These are phyloP conservation scores for Phialophora expanda DNA, from an alignment of 2,329 filamentous ascomycete species.

Conservation along the genomic window DNA sequence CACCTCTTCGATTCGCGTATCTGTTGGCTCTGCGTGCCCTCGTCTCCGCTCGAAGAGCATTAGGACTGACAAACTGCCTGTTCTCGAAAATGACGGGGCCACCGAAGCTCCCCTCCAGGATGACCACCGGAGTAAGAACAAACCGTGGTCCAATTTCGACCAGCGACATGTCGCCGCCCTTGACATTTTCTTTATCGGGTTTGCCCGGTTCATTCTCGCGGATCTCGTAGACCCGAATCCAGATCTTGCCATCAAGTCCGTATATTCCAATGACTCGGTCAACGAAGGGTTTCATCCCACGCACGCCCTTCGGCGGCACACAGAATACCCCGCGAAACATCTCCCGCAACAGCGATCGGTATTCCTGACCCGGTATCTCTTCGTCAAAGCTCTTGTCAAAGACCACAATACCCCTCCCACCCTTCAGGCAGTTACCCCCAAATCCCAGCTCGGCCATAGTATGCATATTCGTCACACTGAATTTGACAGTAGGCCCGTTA, in stretches of 20 bases:
- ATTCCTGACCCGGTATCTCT: slow-evolving; percentile 60
- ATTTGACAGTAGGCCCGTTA: slow-evolving; percentile 74
- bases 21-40: slow-evolving; percentile 74
- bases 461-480: slow-evolving; percentile 67
- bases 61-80: slow-evolving; percentile 94
- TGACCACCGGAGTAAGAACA: slow-evolving; percentile 91
- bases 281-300: slow-evolving; percentile 93
- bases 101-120: slow-evolving; percentile 92
- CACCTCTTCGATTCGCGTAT: slow-evolving; percentile 78
- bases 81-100: slow-evolving; percentile 98
- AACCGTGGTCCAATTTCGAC: slow-evolving; percentile 94
- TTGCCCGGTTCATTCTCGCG: slow-evolving; percentile 64
- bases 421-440: slow-evolving; percentile 94
- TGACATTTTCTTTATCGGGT: slow-evolving; percentile 39
- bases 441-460: slow-evolving; percentile 98
- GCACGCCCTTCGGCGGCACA: slow-evolving; percentile 78
- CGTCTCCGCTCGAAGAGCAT: slow-evolving; percentile 86
- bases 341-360: slow-evolving; percentile 70
- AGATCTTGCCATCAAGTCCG: slow-evolving; percentile 89
- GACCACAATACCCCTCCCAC: slow-evolving; percentile 84
- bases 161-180: slow-evolving; percentile 69
- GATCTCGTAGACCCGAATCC: slow-evolving; percentile 94
- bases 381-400: slow-evolving; percentile 91
- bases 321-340: slow-evolving; percentile 89
- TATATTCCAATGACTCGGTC: slow-evolving; percentile 95